Conservation (phyloP, 768 basidiomycete species). For the Naganishia antarctica region DNA sequence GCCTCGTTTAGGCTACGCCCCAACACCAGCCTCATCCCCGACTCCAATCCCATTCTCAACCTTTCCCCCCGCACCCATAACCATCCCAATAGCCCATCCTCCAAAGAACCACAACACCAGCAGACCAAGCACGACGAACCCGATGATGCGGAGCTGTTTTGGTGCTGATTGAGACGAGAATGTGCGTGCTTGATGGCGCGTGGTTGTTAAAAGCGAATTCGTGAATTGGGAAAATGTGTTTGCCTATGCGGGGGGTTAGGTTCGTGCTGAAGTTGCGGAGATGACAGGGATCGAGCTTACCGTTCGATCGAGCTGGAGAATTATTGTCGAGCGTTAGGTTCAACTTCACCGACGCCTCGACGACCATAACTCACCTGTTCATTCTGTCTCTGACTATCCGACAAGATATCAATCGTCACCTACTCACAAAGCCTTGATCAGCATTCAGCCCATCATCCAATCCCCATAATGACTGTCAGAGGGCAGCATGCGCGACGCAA, state of each 20-base stretch:
- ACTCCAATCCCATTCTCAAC: not conserved
- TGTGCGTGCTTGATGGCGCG: constrained; percentile 45
- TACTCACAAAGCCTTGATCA: too few relatives aligned
- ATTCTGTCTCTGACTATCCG: constrained; percentile 47
- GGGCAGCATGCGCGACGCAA: too few relatives aligned
- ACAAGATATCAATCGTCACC: constrained; percentile 50
- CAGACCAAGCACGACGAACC: constrained; percentile 42
- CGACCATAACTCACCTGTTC: constrained; percentile 39
- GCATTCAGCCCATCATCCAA: not conserved
- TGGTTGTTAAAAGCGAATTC: constrained; percentile 46
- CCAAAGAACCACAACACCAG: constrained; percentile 41
- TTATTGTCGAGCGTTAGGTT: too few relatives aligned
- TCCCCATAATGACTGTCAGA: not conserved
- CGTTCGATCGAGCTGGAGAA: constrained; percentile 48
- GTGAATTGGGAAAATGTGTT: constrained; percentile 47
- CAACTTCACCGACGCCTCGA: not conserved
- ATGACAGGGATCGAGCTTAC: constrained; percentile 36
- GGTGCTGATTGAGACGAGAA: constrained; percentile 42
- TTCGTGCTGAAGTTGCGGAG: not conserved
- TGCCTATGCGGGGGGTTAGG: constrained; percentile 30
- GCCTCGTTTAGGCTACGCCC: not conserved
- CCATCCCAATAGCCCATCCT: constrained; percentile 18
- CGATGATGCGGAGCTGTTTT: constrained; percentile 45
- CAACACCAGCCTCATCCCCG: constrained; percentile 7
- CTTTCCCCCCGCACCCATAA: not conserved